Evolutionary conservation across 2,329 filamentous ascomycete genomes (phyloP).

Genomic region (Xenoacremonium recifei): DNA sequence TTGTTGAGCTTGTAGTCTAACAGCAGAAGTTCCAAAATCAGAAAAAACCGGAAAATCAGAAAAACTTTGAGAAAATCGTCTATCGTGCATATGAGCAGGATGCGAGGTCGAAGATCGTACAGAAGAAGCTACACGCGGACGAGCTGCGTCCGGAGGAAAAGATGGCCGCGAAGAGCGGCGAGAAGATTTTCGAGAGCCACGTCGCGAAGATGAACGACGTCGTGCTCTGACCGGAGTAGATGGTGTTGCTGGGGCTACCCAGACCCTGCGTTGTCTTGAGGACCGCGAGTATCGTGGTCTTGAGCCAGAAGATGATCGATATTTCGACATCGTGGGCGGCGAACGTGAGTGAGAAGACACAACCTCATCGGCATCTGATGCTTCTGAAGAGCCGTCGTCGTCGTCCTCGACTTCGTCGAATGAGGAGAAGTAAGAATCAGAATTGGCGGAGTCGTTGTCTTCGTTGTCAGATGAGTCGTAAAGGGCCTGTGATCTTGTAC

Average conservation of each 20-base stretch:
- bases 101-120: constrained; percentile 20
- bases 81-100: constrained; percentile 13
- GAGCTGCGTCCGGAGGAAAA: constrained; percentile 3
- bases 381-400: neutral
- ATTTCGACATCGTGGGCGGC: neutral
- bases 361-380: neutral
- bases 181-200: neutral
- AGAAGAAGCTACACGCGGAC: constrained; percentile 11
- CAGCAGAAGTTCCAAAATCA: constrained; percentile 13
- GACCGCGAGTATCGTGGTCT: neutral
- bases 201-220: neutral
- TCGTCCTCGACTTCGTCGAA: neutral
- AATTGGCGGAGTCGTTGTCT: neutral
- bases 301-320: neutral
- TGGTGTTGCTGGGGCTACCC: constrained; percentile 1
- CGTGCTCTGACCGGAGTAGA: neutral
- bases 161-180: constrained; percentile 7
- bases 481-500: constrained; percentile 8
- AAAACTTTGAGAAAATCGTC: constrained; percentile 12
- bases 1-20: constrained; percentile 10
- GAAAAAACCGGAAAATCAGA: constrained; percentile 15
- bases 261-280: neutral
- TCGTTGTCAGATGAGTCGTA: neutral
- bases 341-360: too few species aligned
- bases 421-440: neutral